Evolutionary conservation across 768 basidiomycete genomes (phyloP).

Genomic region (Pleurotus eryngii): DNA sequence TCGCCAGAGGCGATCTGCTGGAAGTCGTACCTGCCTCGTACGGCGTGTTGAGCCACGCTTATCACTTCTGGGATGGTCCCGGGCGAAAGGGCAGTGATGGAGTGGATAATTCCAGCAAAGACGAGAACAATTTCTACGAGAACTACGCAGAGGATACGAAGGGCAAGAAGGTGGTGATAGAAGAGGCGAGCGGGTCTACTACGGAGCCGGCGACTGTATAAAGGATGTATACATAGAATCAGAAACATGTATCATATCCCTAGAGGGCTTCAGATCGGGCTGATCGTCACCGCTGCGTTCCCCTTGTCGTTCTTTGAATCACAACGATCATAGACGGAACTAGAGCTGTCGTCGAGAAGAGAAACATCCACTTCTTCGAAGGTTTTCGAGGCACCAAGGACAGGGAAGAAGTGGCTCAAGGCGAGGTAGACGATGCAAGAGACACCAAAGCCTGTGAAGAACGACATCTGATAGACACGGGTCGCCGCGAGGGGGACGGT

Average conservation of each 20-base stretch:
- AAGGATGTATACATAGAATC: neutral
- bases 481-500: slow-evolving; percentile 65
- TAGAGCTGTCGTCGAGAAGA: slow-evolving; percentile 6
- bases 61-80: slow-evolving; percentile 90
- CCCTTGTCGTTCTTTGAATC: neutral
- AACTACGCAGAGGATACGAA: slow-evolving; percentile 80
- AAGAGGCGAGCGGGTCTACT: slow-evolving; percentile 3
- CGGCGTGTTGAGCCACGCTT: slow-evolving; percentile 86
- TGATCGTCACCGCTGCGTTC: too few relatives aligned
- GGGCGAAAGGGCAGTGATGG: slow-evolving; percentile 47
- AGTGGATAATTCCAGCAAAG: slow-evolving; percentile 38
- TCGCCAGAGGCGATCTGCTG: slow-evolving; percentile 93
- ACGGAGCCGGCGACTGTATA: too few relatives aligned
- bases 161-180: slow-evolving; percentile 45
- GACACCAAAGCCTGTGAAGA: slow-evolving; percentile 80
- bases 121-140: slow-evolving; percentile 83
- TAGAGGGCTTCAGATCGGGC: neutral
- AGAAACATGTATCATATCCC: neutral
- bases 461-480: slow-evolving; percentile 73
- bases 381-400: slow-evolving; percentile 38
- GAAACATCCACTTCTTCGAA: slow-evolving; percentile 57
- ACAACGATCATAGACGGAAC: neutral
- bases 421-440: slow-evolving; percentile 61
- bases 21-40: slow-evolving; percentile 89
- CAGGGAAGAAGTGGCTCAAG: slow-evolving; percentile 60